Evolutionary conservation across 169 alveolate species (phyloP), one percentile per base, ranked within the genome.

Genomic region (Cryptosporidium sp.): DNA sequence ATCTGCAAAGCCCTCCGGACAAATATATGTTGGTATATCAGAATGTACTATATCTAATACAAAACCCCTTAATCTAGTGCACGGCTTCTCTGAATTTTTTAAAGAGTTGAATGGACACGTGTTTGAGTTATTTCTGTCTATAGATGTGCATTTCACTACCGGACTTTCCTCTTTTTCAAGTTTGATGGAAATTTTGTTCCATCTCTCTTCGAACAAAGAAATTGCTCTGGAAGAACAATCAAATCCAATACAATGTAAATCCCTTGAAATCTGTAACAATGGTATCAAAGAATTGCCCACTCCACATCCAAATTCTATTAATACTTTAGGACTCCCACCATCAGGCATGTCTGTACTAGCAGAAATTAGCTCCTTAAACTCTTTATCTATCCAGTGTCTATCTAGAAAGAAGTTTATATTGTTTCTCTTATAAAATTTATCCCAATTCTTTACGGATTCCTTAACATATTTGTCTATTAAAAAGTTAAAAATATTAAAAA

Each of bases 201-300:
- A 92, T 58, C 91, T 86, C 33, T 86, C 94, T 61, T 92, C 73
- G 35, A 96, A 94, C 71, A 96, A 85, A 29, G 94, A 94, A 21
- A 97, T 93, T 35, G 99, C 99, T 92, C 96, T 92, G 45, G 87
- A 75, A 8, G 97, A 94, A 91, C 96, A 96, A 92, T 97, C 99
- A 91, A 96, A 94, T n/a, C 97, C 98, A 85, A 96, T 93, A 43
- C 95, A 95, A 84, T 93, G 74, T 14, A 93, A 92, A 62, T 91
- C 23, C 14, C 91, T 91, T 70, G 93, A 93, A 51, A 92, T 80
- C 51, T 89, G 69, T 55, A 93, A 91, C 41, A 97, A 91, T 16
- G 99, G 99, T 71, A 94, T 95, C 80, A 97, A 87, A 31, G 98
- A 96, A 89, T 97, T 96, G 2, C 99, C 99, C 0, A 97, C 99